Evolutionary conservation across 805 yeast species (phyloP).

Genomic region (Teunomyces barrocoloradensis): DNA sequence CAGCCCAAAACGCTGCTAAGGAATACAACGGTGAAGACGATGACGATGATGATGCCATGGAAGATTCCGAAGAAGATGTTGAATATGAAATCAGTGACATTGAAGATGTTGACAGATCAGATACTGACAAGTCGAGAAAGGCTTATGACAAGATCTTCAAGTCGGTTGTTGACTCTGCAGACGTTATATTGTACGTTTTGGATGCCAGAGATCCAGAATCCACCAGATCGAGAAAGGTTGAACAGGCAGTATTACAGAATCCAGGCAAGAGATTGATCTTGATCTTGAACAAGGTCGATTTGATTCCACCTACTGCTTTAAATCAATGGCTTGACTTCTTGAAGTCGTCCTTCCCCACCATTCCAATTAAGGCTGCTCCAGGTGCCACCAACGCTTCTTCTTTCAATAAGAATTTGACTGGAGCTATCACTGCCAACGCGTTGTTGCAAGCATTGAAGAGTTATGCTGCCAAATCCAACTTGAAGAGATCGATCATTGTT

Average conservation of each 20-base stretch:
- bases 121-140: conserved; percentile 73
- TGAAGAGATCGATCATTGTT: conserved; percentile 85
- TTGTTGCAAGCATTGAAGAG: conserved; percentile 79
- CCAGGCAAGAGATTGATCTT: conserved; percentile 83
- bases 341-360: conserved; percentile 82
- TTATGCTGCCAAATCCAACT: conserved; percentile 77
- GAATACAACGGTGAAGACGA: conserved; percentile 60
- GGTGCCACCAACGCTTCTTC: conserved; percentile 67
- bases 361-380: conserved; percentile 80
- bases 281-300: conserved; percentile 86
- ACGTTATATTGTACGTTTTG: conserved; percentile 86
- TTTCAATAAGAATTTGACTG: conserved; percentile 72
- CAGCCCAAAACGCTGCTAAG: conserved; percentile 86
- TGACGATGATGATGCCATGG: conserved; percentile 26
- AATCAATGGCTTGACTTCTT: conserved; percentile 81
- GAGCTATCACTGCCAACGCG: conserved; percentile 66
- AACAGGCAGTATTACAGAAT: conserved; percentile 78
- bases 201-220: conserved; percentile 98
- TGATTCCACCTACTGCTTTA: conserved; percentile 81
- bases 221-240: conserved; percentile 88
- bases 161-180: conserved; percentile 88
- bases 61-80: conserved; percentile 38
- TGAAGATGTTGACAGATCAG: conserved; percentile 43
- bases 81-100: conserved; percentile 44
- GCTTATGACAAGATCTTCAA: conserved; percentile 94